phyloP scores from a whole-genome alignment of 495 filamentous ascomycete genomes.

The Venustampulla echinocandica region DNA sequence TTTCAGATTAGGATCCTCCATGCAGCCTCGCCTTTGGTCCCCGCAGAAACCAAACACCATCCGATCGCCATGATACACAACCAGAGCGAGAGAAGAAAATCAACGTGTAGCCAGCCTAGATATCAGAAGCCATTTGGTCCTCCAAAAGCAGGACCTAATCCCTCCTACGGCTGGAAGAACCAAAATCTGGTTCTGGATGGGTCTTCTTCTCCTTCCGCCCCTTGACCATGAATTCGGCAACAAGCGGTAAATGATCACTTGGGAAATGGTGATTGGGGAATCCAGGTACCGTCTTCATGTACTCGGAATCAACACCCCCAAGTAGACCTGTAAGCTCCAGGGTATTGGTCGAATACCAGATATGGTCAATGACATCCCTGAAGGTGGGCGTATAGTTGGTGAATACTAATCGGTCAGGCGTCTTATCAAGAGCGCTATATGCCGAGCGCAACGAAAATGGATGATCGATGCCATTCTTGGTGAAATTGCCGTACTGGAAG shows the following conservation, averaged over 20 bases:
- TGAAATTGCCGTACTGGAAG: slow-evolving; percentile 77
- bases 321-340: slow-evolving; percentile 81
- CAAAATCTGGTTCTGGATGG: slow-evolving; percentile 22
- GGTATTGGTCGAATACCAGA: slow-evolving; percentile 92
- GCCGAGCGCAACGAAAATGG: slow-evolving; percentile 89
- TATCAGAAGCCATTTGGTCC: background rate
- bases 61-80: background rate
- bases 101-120: too few relatives aligned
- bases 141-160: slow-evolving; percentile 2
- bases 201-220: slow-evolving; percentile 54
- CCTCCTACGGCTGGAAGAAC: slow-evolving; percentile 16
- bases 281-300: slow-evolving; percentile 82
- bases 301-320: slow-evolving; percentile 82
- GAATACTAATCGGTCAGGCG: slow-evolving; percentile 73
- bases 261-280: slow-evolving; percentile 98
- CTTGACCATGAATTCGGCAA: slow-evolving; percentile 89
- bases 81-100: slow-evolving; percentile 4
- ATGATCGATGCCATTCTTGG: slow-evolving; percentile 80
- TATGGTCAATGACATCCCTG: slow-evolving; percentile 86
- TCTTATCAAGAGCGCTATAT: slow-evolving; percentile 57
- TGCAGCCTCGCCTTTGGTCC: background rate
- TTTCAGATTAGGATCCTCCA: background rate
- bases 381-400: slow-evolving; percentile 95
- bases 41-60: slow-evolving; percentile 10
- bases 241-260: slow-evolving; percentile 88